These are phyloP conservation scores for Dissophora globulifera DNA, from an alignment of 192 early-diverging fungal species.

Conservation along the genomic window DNA sequence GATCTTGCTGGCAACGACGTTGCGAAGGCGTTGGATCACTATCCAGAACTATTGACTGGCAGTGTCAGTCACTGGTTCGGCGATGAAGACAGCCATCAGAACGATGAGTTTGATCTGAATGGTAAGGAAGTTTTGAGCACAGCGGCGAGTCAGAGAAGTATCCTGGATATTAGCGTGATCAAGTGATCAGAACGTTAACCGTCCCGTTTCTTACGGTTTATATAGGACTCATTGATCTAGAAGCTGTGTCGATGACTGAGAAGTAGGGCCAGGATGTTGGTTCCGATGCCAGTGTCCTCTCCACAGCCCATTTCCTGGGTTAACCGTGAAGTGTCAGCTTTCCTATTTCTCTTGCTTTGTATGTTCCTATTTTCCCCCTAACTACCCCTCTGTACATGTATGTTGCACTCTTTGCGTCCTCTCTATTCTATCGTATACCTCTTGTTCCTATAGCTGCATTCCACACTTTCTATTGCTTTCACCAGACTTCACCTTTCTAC, in stretches of 20 bases:
- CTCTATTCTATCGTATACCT: conserved; percentile 5
- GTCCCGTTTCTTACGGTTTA: too few species aligned
- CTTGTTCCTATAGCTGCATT: not conserved
- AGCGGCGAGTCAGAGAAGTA: too few species aligned
- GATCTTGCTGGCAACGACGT: not conserved
- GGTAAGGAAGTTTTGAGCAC: not conserved
- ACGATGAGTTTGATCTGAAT: conserved; percentile 20
- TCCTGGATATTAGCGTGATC: too few species aligned
- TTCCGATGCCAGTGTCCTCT: too few species aligned
- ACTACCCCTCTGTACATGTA: not conserved
- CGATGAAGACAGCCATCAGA: not conserved
- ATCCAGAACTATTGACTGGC: not conserved
- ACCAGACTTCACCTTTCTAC: too few species aligned
- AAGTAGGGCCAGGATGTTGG: too few species aligned
- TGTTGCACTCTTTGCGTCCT: not conserved
- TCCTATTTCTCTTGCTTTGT: too few species aligned
- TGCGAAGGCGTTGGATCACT: not conserved
- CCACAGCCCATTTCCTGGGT: too few species aligned
- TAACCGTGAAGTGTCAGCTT: too few species aligned
- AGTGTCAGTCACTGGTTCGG: conserved; percentile 6
- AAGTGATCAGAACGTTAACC: too few species aligned
- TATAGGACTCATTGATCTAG: conserved; percentile 23
- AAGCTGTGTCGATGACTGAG: conserved; percentile 13
- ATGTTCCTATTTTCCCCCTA: not conserved
- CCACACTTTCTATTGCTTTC: too few species aligned